These are phyloP conservation scores for Pyronema domesticum DNA, from an alignment of 495 filamentous ascomycete species.

Conservation along the genomic window DNA sequence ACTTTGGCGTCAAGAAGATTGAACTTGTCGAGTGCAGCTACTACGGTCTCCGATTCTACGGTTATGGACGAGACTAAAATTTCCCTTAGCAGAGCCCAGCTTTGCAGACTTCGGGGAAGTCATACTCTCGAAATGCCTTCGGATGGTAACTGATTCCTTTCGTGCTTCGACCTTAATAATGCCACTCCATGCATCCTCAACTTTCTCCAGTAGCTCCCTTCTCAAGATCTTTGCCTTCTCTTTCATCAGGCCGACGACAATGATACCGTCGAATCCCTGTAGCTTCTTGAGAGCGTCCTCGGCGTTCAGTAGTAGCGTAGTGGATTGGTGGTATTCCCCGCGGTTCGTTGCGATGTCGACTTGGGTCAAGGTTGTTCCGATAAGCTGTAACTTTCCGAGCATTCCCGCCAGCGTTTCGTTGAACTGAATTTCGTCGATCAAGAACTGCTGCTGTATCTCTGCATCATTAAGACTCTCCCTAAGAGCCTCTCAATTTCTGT, in stretches of 20 bases:
- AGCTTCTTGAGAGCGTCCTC: slow-evolving; percentile 20
- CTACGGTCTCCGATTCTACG: slow-evolving; percentile 3
- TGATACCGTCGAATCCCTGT: slow-evolving; percentile 6
- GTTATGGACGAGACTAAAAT: background rate
- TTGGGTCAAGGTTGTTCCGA: slow-evolving; percentile 19
- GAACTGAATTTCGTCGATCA: slow-evolving; percentile 48
- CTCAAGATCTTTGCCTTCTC: slow-evolving; percentile 14
- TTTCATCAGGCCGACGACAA: slow-evolving; percentile 17
- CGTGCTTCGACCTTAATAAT: slow-evolving; percentile 39
- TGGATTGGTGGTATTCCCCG: slow-evolving; percentile 7
- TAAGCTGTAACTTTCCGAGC: slow-evolving; percentile 33
- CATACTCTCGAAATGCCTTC: slow-evolving; percentile 28
- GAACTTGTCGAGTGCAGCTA: slow-evolving; percentile 13
- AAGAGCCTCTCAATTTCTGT: slow-evolving; percentile 21
- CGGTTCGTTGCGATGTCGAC: slow-evolving; percentile 4
- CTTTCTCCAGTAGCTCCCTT: slow-evolving; percentile 31
- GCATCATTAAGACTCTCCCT: slow-evolving; percentile 38
- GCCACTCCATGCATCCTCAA: slow-evolving; percentile 34
- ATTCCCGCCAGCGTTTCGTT: slow-evolving; percentile 39
- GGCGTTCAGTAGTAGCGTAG: slow-evolving; percentile 23
- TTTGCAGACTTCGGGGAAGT: background rate
- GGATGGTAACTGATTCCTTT: slow-evolving; percentile 32
- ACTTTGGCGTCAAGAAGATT: slow-evolving; percentile 31
- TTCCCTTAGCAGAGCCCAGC: background rate
- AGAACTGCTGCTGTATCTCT: slow-evolving; percentile 36